A percentile compares a stretch with the other conserved stretches of the same genome.
Evolutionary conservation across 345 rosid genomes (phyloP).

Genomic region (Lepidium africanum): DNA sequence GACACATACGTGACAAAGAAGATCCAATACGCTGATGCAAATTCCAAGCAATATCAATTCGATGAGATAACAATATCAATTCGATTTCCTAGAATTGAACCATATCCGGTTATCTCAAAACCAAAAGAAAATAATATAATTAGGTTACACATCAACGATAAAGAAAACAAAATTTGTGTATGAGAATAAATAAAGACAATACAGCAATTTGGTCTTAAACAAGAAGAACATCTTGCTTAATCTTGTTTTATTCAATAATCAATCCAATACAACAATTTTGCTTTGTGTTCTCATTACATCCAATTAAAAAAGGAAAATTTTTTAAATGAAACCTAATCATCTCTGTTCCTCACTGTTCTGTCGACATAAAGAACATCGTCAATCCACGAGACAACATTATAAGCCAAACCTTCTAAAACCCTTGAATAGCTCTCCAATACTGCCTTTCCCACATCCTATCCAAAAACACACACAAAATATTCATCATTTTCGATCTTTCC

Average conservation of each 20-base stretch:
- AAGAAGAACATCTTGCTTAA: background rate
- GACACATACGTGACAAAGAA: too few relatives aligned
- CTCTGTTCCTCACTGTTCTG: constrained; percentile 43
- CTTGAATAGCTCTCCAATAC: constrained; percentile 85
- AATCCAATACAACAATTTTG: background rate
- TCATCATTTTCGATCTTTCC: background rate
- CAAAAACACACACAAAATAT: background rate
- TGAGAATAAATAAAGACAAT: too few relatives aligned
- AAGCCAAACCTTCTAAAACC: constrained; percentile 84
- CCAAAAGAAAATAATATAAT: too few relatives aligned
- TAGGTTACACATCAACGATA: too few relatives aligned
- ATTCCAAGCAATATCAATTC: too few relatives aligned
- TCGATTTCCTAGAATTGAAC: too few relatives aligned
- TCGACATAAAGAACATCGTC: constrained; percentile 81
- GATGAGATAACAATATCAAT: too few relatives aligned
- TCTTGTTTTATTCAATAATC: background rate
- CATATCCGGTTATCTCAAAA: too few relatives aligned
- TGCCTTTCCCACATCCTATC: constrained; percentile 91
- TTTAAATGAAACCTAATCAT: constrained; percentile 18
- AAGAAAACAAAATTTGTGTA: too few relatives aligned
- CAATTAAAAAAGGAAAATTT: background rate
- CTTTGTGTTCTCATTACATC: background rate
- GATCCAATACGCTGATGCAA: too few relatives aligned
- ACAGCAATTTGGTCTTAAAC: too few relatives aligned
- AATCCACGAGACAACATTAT: constrained; percentile 83